A percentile compares a stretch with the other conserved stretches of the same genome.
Evolutionary conservation across 371 early-diverging fungal genomes (phyloP).

Genomic region (Fennellomyces sp.): DNA sequence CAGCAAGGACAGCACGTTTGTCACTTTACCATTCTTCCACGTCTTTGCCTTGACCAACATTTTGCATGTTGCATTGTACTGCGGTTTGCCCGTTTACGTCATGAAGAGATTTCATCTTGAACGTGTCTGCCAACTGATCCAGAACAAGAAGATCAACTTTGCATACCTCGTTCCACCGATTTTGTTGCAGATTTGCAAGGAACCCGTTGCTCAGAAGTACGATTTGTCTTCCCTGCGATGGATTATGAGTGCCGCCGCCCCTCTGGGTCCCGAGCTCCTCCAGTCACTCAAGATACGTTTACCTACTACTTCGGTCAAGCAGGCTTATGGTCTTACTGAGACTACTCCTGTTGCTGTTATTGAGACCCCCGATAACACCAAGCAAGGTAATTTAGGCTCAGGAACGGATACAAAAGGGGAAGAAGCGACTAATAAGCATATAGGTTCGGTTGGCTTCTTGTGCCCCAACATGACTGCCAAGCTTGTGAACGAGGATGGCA

Average conservation of each 20-base stretch:
- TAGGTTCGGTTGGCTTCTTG: constrained; percentile 72
- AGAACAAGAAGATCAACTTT: constrained; percentile 58
- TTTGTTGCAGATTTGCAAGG: constrained; percentile 60
- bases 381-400: constrained; percentile 15
- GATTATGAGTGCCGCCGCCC: constrained; percentile 81
- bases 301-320: constrained; percentile 39
- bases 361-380: constrained; percentile 11
- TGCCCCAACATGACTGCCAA: constrained; percentile 71
- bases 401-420: too few relatives aligned
- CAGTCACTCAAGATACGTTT: constrained; percentile 41
- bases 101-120: constrained; percentile 70
- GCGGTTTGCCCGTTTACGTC: constrained; percentile 50
- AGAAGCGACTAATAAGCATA: too few relatives aligned
- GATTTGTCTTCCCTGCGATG: constrained; percentile 65
- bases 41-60: constrained; percentile 43
- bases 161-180: constrained; percentile 83
- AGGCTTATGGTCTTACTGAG: constrained; percentile 73
- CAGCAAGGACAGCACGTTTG: constrained; percentile 38
- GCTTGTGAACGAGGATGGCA: constrained; percentile 64
- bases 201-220: constrained; percentile 65
- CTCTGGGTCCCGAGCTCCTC: constrained; percentile 64
- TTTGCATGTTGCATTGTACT: constrained; percentile 28
- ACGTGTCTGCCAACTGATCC: constrained; percentile 56
- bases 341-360: constrained; percentile 39
- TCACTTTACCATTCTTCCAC: constrained; percentile 83